Percentiles rank a stretch among this genome's conserved stretches.
phyloP scores from a whole-genome alignment of 2,329 filamentous ascomycete species.

The Diaporthe ampelina region DNA sequence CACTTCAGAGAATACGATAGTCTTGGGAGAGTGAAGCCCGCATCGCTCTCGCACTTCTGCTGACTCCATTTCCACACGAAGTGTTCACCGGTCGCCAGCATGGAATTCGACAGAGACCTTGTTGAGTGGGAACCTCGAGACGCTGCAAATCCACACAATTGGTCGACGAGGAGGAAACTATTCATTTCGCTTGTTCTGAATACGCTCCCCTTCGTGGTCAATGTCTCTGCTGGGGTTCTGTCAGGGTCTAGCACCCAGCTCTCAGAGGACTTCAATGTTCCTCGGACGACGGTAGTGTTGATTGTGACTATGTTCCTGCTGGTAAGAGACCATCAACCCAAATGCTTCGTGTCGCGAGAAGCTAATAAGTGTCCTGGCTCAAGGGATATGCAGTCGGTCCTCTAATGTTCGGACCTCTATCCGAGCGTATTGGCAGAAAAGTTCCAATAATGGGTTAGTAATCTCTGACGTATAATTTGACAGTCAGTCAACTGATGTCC shows the following conservation, averaged over 20 bases:
- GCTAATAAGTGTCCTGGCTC: neutral
- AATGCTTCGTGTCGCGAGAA: no score
- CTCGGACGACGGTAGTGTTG: neutral
- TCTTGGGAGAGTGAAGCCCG: neutral
- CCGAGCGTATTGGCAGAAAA: conserved; percentile 14
- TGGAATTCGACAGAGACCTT: neutral
- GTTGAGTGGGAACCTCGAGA: conserved; percentile 20
- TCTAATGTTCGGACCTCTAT: neutral
- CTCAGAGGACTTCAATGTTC: neutral
- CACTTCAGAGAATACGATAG: neutral
- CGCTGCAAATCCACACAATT: conserved; percentile 7
- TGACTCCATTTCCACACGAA: neutral
- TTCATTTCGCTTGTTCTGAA: conserved; percentile 10
- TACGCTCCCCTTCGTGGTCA: conserved; percentile 11
- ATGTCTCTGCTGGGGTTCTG: conserved; percentile 11
- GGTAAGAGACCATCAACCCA: neutral
- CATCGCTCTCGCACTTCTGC: neutral
- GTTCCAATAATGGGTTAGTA: neutral
- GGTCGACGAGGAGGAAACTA: conserved; percentile 1
- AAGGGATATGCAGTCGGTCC: conserved; percentile 8
- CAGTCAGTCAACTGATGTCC: neutral
- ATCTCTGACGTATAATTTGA: neutral
- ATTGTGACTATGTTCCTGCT: conserved; percentile 10
- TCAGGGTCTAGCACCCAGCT: conserved; percentile 7
- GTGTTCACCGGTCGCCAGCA: neutral